Base-by-base conservation (phyloP, 2,329 filamentous ascomycete genomes). In the Pseudofabraea citricarpa region DNA sequence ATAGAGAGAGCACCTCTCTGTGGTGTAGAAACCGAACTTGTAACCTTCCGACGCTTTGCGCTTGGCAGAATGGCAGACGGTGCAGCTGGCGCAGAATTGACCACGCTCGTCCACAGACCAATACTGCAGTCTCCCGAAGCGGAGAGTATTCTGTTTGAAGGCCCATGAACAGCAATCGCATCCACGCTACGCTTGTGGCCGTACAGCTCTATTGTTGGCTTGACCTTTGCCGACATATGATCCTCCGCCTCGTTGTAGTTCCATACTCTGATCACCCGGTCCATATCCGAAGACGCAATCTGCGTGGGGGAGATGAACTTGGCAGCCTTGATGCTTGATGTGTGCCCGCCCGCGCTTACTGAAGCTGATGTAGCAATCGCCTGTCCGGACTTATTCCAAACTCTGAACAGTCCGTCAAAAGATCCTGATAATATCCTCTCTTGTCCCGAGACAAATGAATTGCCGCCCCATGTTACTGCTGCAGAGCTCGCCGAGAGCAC, bases 371-470 rank as follows among this genome's bases (percentile, higher is more conserved):
- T 87, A 3, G 88, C 87, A 44, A 95, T 72, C n/a, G 85, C 72
- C 48, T 93, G 77, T n/a, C 88, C 89, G 1, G 89, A 90, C 51
- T 83, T 83, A 56, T 93, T 87, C 91, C 93, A 98, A 51, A 97
- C 75, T 53, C 90, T 77, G 44, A 97, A 69, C 13, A 95, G 69
- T 7, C 91, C 91, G 63, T 98, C 93, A 61, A 95, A 97, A 37
- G 88, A 91, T 22, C 83, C 89, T n/a, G 89, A 94, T n/a, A 95
- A 70, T 47, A 97, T 84, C 49, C 87, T 73, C 56, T 87, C 81
- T 52, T 83, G 79, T 18, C 80, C 77, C 27, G 67, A 66, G 20
- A 66, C 64, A 56, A 75, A 67, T 36, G 64, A 62, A 38, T 69
- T 70, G 38, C 68, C 71, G 8, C 72, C 70, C 76, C 78, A 83